Evolutionary conservation across 2,329 filamentous ascomycete species (phyloP), one percentile per base, ranked within the genome.

Genomic region (Graphium sp.): DNA sequence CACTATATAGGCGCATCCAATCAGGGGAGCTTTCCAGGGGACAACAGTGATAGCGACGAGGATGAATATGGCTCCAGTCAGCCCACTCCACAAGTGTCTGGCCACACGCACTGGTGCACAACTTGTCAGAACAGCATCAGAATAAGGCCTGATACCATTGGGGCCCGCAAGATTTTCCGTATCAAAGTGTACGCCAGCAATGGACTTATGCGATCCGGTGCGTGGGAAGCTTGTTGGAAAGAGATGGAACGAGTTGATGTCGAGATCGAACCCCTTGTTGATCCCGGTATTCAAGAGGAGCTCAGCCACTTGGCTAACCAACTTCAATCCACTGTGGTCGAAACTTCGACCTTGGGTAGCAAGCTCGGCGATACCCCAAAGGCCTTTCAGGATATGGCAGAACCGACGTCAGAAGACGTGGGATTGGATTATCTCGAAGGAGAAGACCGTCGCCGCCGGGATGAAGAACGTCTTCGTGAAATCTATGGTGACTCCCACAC

Each of bases 241-340:
- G 87, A 95, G 51, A 98, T 98, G 89, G 89, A 98, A 53, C 70
- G 87, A n/a, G 82, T 95, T 1, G 89, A 98, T 44, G 81, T 92
- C 2, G 87, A 95, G 50, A 70, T 98, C 29, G 71, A 80, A 41
- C 79, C 89, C 4, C 67, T 75, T 43, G 63, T 84, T 8, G 66
- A 72, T 12, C 48, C 66, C 0, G 51, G 58, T 2, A 45, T 76
- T 9, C 62, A 72, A 30, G 61, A 63, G 12, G 68, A 72, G 37
- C 53, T 84, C 13, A 66, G 73, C 33, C 55, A 53, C n/a, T 50
- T 74, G 7, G 57, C 56, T 17, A 13, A 22, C 13, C 23, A n/a
- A 4, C 14, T 14, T 11, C 29, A 29, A 22, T 28, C 16, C 5
- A 28, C n/a, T 11, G 26, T 7, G 12, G 30, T 24, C 8, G 29